These are phyloP conservation scores for Elsinoe perseae DNA, from an alignment of 2,329 filamentous ascomycete genomes.

Conservation along the genomic window DNA sequence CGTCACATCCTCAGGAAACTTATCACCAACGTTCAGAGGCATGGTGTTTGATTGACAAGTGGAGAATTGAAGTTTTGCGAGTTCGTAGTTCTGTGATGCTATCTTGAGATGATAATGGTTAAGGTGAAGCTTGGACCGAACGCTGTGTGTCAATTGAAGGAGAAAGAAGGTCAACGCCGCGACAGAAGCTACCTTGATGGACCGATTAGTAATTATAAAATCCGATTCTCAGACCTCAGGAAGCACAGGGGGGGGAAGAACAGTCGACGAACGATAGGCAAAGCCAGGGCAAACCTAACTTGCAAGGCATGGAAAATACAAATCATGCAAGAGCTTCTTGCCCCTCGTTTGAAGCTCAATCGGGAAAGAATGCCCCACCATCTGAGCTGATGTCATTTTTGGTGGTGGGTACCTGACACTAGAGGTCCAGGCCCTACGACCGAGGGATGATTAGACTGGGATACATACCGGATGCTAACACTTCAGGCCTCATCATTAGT, in stretches of 20 bases:
- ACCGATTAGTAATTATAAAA: neutral
- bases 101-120: neutral
- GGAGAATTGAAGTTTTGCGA: neutral
- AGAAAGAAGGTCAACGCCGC: neutral
- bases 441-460: neutral
- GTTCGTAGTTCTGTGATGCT: neutral
- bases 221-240: neutral
- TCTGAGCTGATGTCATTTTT: constrained; percentile 10
- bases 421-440: neutral
- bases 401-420: neutral
- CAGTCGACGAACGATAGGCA: neutral
- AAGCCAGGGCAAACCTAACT: neutral
- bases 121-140: neutral
- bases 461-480: neutral
- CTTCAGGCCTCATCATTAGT: neutral
- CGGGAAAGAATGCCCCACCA: constrained; percentile 14
- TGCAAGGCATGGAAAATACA: constrained; percentile 4
- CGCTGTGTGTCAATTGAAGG: neutral
- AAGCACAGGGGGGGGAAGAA: neutral
- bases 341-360: constrained; percentile 8
- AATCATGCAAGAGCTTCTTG: constrained; percentile 9
- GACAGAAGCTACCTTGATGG: constrained; percentile 1
- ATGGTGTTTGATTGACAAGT: constrained; percentile 35
- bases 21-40: constrained; percentile 71
- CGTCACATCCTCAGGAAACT: constrained; percentile 69